A percentile compares a stretch with the other conserved stretches of the same genome.
These are phyloP conservation scores for Glaciozyma antarctica DNA, from an alignment of 768 basidiomycete species.

Conservation along the genomic window DNA sequence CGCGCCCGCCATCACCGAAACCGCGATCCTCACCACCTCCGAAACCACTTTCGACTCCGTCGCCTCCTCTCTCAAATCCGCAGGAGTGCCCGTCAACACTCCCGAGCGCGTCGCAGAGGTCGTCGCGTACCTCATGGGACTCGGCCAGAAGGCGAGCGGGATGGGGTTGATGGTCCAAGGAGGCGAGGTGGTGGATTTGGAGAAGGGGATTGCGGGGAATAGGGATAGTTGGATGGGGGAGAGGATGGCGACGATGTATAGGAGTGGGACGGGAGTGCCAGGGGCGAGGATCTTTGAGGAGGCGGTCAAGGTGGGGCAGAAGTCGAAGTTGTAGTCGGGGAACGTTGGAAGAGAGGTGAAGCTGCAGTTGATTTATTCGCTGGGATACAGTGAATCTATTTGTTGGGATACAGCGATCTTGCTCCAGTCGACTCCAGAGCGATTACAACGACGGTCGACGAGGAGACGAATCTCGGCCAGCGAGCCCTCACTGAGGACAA, in stretches of 20 bases:
- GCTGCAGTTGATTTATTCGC: no score
- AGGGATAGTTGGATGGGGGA: background rate
- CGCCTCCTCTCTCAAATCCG: background rate
- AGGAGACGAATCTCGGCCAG: no score
- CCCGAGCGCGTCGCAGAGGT: background rate
- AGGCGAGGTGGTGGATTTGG: background rate
- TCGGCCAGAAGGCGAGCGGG: background rate
- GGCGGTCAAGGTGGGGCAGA: no score
- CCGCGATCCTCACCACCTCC: background rate
- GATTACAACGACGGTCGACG: no score
- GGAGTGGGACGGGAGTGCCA: background rate
- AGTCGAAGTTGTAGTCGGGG: no score
- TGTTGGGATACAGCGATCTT: no score
- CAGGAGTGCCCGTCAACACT: conserved; percentile 1
- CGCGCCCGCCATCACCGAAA: conserved; percentile 1
- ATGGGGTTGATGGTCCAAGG: background rate
- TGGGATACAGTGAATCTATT: no score
- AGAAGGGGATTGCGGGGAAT: background rate
- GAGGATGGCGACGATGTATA: background rate
- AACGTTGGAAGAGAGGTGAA: no score
- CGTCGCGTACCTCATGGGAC: background rate
- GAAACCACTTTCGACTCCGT: no score
- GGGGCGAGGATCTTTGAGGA: no score
- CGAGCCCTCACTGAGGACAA: no score
- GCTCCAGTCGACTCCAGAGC: no score